Evolutionary conservation across 495 filamentous ascomycete species (phyloP).

Genomic region (Articulospora tetracladia): DNA sequence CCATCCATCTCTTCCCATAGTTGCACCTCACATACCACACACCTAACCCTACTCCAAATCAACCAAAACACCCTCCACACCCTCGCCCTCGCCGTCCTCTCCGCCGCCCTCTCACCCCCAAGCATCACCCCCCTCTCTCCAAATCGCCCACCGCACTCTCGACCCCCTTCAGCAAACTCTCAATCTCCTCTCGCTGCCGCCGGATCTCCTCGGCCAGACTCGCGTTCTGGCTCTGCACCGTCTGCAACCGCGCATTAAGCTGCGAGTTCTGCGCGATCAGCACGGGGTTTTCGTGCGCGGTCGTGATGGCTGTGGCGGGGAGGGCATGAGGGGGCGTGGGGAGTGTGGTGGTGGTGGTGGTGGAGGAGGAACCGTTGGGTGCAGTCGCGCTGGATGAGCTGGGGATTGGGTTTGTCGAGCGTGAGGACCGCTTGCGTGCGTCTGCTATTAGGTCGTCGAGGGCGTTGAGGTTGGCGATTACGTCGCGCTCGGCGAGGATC

Average conservation of each 20-base stretch:
- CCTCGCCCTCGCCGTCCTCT: conserved; percentile 40
- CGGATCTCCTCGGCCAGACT: conserved; percentile 57
- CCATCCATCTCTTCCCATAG: neutral
- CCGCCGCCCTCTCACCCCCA: conserved; percentile 33
- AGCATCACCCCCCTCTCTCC: conserved; percentile 41
- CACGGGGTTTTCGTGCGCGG: conserved; percentile 68
- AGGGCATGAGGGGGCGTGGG: conserved; percentile 67
- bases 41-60: neutral
- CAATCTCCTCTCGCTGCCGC: conserved; percentile 70
- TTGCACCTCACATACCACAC: too few relatives aligned
- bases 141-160: conserved; percentile 68
- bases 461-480: conserved; percentile 74
- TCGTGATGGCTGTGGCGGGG: conserved; percentile 60
- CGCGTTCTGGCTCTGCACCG: conserved; percentile 60
- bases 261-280: conserved; percentile 55
- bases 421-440: conserved; percentile 49
- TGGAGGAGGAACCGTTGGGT: neutral
- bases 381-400: neutral
- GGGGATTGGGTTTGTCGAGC: conserved; percentile 21
- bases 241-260: conserved; percentile 57
- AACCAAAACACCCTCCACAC: conserved; percentile 35
- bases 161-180: conserved; percentile 56
- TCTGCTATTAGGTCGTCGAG: conserved; percentile 73
- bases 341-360: neutral
- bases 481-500: conserved; percentile 66